Conservation (phyloP, 2,329 filamentous ascomycete species). For the Paramyrothecium sp. region DNA sequence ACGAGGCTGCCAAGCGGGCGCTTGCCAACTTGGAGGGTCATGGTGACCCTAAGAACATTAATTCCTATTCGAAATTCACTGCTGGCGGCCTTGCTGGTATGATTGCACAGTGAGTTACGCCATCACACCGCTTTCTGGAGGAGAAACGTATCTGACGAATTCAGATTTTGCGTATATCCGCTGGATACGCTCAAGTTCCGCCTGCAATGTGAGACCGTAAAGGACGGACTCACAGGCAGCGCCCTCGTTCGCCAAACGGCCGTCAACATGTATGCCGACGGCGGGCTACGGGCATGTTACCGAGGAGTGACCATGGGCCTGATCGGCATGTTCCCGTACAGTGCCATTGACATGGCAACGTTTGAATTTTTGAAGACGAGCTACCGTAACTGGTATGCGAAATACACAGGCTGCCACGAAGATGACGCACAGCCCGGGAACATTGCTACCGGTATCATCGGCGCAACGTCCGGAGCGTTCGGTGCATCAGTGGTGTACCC, state of each 20-base stretch:
- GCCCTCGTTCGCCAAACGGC: slow-evolving; percentile 80
- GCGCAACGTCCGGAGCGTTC: slow-evolving; percentile 86
- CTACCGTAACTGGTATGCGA: slow-evolving; percentile 70
- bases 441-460: slow-evolving; percentile 82
- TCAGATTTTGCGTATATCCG: slow-evolving; percentile 86
- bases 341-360: slow-evolving; percentile 91
- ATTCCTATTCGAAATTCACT: slow-evolving; percentile 82
- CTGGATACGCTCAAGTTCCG: slow-evolving; percentile 79
- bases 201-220: slow-evolving; percentile 92
- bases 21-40: slow-evolving; percentile 88
- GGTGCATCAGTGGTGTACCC: slow-evolving; percentile 95
- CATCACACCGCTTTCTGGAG: background rate
- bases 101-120: slow-evolving; percentile 72
- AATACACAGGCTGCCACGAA: slow-evolving; percentile 68
- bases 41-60: slow-evolving; percentile 74
- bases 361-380: slow-evolving; percentile 88
- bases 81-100: slow-evolving; percentile 91
- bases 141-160: slow-evolving; percentile 4
- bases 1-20: slow-evolving; percentile 88
- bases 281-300: slow-evolving; percentile 77
- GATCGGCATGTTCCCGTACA: slow-evolving; percentile 96
- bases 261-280: slow-evolving; percentile 78
- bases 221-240: slow-evolving; percentile 80
- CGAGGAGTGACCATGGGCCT: slow-evolving; percentile 92
- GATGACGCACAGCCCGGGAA: slow-evolving; percentile 81